These are phyloP conservation scores for Paramecium tetraurelia DNA, from an alignment of 73 alveolate species.

Conservation along the genomic window DNA sequence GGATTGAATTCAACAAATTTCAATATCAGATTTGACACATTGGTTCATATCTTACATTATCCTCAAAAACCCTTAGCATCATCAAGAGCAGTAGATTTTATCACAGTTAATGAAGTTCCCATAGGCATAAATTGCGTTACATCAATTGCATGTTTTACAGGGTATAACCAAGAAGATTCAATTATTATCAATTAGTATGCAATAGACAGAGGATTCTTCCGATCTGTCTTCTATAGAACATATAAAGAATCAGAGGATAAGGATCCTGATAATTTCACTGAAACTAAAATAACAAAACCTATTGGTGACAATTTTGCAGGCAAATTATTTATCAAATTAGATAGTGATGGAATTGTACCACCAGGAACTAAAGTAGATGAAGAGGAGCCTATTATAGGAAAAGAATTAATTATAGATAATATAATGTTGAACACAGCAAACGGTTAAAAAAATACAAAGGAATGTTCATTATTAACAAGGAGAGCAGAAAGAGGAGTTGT, in stretches of 20 bases:
- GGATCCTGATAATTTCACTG: slow-evolving; percentile 63
- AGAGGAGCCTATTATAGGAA: slow-evolving; percentile 99
- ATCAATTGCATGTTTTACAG: slow-evolving; percentile 99
- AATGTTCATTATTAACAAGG: slow-evolving; percentile 82
- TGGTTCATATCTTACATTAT: slow-evolving; percentile 97
- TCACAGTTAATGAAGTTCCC: slow-evolving; percentile 68
- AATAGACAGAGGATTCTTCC: slow-evolving; percentile 96
- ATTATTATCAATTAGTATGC: slow-evolving; percentile 95
- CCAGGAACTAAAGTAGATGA: slow-evolving; percentile 98
- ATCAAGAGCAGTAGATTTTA: slow-evolving; percentile 60
- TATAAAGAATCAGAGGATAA: slow-evolving; percentile 86
- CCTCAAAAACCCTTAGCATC: slow-evolving; percentile 89
- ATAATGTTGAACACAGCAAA: slow-evolving; percentile 12
- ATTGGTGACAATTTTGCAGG: slow-evolving; percentile 78
- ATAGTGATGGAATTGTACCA: slow-evolving; percentile 94
- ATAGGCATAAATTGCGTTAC: slow-evolving; percentile 86
- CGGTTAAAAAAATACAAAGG: slow-evolving; percentile 62
- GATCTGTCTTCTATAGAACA: slow-evolving; percentile 98
- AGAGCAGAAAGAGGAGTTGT: slow-evolving; percentile 95
- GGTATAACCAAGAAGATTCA: slow-evolving; percentile 99
- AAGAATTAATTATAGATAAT: slow-evolving; percentile 78
- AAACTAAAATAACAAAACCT: slow-evolving; percentile 59
- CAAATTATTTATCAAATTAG: slow-evolving; percentile 80
- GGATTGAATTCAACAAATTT: slow-evolving; percentile 98
- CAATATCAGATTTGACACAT: slow-evolving; percentile 98